A percentile compares a stretch with the other conserved stretches of the same genome.
These are phyloP conservation scores for Cryptosporidium viatorum DNA, from an alignment of 169 alveolate genomes.

Conservation along the genomic window DNA sequence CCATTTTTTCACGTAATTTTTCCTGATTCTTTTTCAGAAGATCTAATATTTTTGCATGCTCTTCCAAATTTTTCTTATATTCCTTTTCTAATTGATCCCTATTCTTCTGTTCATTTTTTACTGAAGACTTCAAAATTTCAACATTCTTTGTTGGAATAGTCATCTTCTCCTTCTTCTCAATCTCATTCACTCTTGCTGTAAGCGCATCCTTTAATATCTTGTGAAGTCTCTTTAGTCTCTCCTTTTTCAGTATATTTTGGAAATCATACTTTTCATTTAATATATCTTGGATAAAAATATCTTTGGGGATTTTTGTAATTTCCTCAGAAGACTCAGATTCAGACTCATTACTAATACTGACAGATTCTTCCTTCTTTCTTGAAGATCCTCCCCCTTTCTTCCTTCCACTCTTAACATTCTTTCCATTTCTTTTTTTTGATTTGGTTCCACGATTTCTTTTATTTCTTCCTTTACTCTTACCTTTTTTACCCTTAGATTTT, in stretches of 20 bases:
- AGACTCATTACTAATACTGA: too few relatives aligned
- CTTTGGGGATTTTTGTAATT: slow-evolving; percentile 15
- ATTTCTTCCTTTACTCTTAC: not conserved
- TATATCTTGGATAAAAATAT: slow-evolving; percentile 31
- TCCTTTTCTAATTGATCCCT: slow-evolving; percentile 56
- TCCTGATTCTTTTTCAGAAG: slow-evolving; percentile 61
- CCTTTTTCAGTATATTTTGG: slow-evolving; percentile 49
- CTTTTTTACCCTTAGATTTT: not conserved
- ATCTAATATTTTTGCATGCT: slow-evolving; percentile 66
- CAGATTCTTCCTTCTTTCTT: not conserved
- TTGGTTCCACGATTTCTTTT: not conserved
- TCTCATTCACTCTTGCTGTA: slow-evolving; percentile 28
- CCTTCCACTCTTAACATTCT: not conserved
- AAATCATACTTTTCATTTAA: slow-evolving; percentile 49
- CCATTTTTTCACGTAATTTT: slow-evolving; percentile 56
- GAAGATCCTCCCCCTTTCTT: not conserved
- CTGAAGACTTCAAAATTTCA: slow-evolving; percentile 6
- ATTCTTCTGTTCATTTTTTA: slow-evolving; percentile 28
- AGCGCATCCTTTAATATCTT: slow-evolving; percentile 32
- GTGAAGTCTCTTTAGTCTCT: slow-evolving; percentile 43
- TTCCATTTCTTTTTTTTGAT: slow-evolving; percentile 3
- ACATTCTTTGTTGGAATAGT: not conserved
- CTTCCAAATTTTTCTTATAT: slow-evolving; percentile 64
- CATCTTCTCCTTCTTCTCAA: slow-evolving; percentile 53
- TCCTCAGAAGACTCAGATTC: slow-evolving; percentile 3